Conservation (phyloP, 2,329 filamentous ascomycete genomes). For the Zymoseptoria crescenta region DNA sequence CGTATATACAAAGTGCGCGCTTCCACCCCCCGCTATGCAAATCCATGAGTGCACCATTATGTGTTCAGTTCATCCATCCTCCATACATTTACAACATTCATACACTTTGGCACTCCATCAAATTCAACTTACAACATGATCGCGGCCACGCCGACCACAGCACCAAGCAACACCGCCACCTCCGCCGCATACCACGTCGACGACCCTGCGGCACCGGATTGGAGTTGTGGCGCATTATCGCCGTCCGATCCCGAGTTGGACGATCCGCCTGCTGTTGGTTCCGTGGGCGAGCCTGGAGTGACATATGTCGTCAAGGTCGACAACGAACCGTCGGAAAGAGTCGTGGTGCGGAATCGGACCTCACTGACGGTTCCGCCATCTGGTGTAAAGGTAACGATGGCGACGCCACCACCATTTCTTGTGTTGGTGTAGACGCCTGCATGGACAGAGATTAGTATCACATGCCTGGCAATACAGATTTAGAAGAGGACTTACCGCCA, state of each 20-base stretch:
- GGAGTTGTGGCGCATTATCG: conserved; percentile 28
- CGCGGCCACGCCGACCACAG: conserved; percentile 28
- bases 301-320: conserved; percentile 39
- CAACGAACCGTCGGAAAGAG: conserved; percentile 28
- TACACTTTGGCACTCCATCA: neutral
- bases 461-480: neutral
- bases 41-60: neutral
- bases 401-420: conserved; percentile 33
- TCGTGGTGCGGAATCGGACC: conserved; percentile 32
- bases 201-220: conserved; percentile 30
- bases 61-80: neutral
- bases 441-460: neutral
- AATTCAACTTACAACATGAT: conserved; percentile 29
- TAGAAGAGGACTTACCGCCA: conserved; percentile 18
- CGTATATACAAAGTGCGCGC: neutral
- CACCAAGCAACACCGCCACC: conserved; percentile 27
- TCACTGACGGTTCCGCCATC: conserved; percentile 34
- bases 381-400: conserved; percentile 42
- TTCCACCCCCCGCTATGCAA: neutral
- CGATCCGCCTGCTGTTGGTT: conserved; percentile 10
- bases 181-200: conserved; percentile 22
- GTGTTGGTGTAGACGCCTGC: conserved; percentile 37
- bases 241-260: conserved; percentile 7
- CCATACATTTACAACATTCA: conserved; percentile 3
- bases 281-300: conserved; percentile 30